Conservation (phyloP, 2,329 filamentous ascomycete species). For the Colletotrichum scovillei region DNA sequence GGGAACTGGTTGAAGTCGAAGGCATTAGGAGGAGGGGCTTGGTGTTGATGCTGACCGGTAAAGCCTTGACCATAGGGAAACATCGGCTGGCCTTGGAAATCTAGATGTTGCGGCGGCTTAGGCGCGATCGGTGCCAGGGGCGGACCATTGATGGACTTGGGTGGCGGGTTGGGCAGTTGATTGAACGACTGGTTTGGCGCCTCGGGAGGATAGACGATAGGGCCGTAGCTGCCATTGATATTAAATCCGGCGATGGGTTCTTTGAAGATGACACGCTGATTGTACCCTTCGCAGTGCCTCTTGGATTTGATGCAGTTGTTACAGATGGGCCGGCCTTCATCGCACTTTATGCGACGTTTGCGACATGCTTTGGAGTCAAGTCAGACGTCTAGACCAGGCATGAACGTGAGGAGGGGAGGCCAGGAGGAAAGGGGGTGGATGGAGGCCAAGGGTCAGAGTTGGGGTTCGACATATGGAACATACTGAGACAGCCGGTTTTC, state of each 20-base stretch:
- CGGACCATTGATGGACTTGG: conserved; percentile 51
- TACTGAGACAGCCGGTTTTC: conserved; percentile 93
- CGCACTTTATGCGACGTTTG: conserved; percentile 96
- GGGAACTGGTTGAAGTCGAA: conserved; percentile 41
- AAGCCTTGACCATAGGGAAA: conserved; percentile 46
- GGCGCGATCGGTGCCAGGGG: conserved; percentile 62
- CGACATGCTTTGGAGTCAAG: conserved; percentile 75
- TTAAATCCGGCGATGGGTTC: conserved; percentile 72
- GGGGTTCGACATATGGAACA: conserved; percentile 46
- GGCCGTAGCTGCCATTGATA: conserved; percentile 54
- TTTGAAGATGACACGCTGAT: conserved; percentile 84
- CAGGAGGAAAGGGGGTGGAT: neutral
- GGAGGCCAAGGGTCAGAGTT: neutral
- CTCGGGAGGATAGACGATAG: conserved; percentile 57
- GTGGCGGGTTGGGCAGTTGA: conserved; percentile 54
- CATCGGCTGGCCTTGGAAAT: conserved; percentile 46
- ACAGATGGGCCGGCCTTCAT: conserved; percentile 86
- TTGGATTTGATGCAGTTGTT: conserved; percentile 90
- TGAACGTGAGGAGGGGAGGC: neutral
- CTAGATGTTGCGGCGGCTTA: conserved; percentile 55
- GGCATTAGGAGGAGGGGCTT: conserved; percentile 24
- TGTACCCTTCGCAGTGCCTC: conserved; percentile 85
- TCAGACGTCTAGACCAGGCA: conserved; percentile 3
- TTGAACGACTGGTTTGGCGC: conserved; percentile 59
- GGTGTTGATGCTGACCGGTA: conserved; percentile 38